These are phyloP conservation scores for Malassezia globosa DNA, from an alignment of 1,284 basidiomycete species.

Conservation along the genomic window DNA sequence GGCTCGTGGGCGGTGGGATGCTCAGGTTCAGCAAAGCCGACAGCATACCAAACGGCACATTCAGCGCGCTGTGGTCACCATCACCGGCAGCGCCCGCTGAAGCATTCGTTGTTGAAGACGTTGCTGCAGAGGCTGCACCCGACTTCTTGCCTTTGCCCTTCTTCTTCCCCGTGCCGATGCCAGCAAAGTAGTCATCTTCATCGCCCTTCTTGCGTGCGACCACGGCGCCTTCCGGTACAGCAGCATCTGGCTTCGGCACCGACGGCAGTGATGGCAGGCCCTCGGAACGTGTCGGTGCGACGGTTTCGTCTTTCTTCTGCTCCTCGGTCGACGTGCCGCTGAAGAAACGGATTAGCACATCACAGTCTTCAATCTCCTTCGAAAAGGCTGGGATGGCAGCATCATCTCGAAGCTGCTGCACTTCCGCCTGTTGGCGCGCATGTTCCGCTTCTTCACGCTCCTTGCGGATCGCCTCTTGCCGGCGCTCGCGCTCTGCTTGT, in stretches of 20 bases:
- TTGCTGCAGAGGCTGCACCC: constrained; percentile 15
- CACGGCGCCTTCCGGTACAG: constrained; percentile 56
- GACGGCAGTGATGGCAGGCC: constrained; percentile 62
- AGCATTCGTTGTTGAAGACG: too few species aligned
- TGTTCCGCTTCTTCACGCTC: constrained; percentile 75
- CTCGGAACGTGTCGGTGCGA: constrained; percentile 14
- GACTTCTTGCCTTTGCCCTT: constrained; percentile 60
- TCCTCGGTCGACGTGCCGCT: constrained; percentile 40
- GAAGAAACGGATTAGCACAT: constrained; percentile 82
- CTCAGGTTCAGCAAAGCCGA: constrained; percentile 75
- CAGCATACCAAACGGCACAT: constrained; percentile 74
- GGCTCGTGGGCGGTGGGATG: constrained; percentile 74
- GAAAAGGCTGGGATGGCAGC: constrained; percentile 82
- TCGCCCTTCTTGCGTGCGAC: constrained; percentile 69
- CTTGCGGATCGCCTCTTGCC: constrained; percentile 65
- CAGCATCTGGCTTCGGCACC: constrained; percentile 62
- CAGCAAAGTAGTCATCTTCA: constrained; percentile 76
- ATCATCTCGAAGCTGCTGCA: constrained; percentile 73
- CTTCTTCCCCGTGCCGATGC: constrained; percentile 52
- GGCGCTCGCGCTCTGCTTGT: constrained; percentile 48
- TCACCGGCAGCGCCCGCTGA: neutral
- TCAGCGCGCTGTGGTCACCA: constrained; percentile 49
- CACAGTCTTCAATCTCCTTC: constrained; percentile 89
- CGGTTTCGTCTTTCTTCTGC: constrained; percentile 34
- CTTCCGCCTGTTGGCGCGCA: constrained; percentile 69